Evolutionary conservation across 2,329 filamentous ascomycete genomes (phyloP), one percentile per base, ranked within the genome.

Genomic region (Pseudocercospora fuligena): DNA sequence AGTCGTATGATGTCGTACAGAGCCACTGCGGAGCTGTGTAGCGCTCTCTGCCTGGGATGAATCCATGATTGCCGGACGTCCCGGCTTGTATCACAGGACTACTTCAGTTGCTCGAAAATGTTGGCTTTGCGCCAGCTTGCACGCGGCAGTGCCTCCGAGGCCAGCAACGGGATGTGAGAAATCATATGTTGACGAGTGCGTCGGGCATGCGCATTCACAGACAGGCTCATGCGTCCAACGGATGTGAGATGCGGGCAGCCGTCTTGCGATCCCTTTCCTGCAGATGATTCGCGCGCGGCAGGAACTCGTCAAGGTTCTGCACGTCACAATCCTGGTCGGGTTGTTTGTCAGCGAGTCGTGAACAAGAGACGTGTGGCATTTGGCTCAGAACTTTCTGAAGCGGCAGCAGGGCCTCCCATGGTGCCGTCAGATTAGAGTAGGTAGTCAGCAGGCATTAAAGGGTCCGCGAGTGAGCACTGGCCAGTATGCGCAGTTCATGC

Each of bases 311-410:
- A 61, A 29, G 46, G 49, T 36, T 43, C 60, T 66, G 64, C 66
- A 68, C 66, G 66, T 65, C 65, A 68, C 65, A 58, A 68, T 68
- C 61, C 66, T 27, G 56, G 64, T 46, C 47, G 11, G 36, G 54
- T 36, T 60, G 60, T 63, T 60, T 60, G 60, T 66, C 64, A 66
- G 53, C 64, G 40, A 61, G 19, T 49, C 40, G 29, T 61, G 43
- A 25, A 33, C 5, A 33, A 53, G 60, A 51, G n/a, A 25, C 6
- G 23, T 21, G 29, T 12, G 31, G 56, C 56, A 58, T 36, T 56
- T 56, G 25, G n/a, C 29, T 56, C 16, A 19, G 56, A 43, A 40
- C 31, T 14, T 16, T 21, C 16, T 21, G 33, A 33, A 58, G 56
- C 56, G 56, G 56, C 31, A 40, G 56, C 56, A 58, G 56, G 29